Percentiles rank a stretch among this genome's conserved stretches.
These are phyloP conservation scores for Auriscalpium microsporum DNA, from an alignment of 768 basidiomycete genomes.

Conservation along the genomic window DNA sequence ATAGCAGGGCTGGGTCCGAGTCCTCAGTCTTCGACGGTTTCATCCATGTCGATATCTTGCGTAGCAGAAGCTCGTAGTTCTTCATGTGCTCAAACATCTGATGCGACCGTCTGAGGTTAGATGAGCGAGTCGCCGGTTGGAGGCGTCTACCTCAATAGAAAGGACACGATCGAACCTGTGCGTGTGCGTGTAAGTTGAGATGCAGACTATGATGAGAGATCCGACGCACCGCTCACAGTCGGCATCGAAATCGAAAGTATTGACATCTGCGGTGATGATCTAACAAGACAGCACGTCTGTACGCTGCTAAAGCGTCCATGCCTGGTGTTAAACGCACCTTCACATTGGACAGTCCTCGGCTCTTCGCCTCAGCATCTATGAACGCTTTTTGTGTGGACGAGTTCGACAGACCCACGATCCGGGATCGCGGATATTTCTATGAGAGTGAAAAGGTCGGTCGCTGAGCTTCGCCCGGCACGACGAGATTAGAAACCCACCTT, in stretches of 20 bases:
- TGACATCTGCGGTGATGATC: conserved; percentile 66
- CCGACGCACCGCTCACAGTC: conserved; percentile 33
- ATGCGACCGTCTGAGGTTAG: neutral
- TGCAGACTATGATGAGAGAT: no score
- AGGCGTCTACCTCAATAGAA: conserved; percentile 47
- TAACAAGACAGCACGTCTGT: conserved; percentile 13
- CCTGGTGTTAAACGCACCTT: conserved; percentile 25
- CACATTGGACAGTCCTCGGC: conserved; percentile 44
- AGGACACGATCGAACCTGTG: conserved; percentile 61
- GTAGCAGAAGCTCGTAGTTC: conserved; percentile 54
- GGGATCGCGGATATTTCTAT: conserved; percentile 59
- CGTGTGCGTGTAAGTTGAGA: no score
- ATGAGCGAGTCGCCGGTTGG: neutral
- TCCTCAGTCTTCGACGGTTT: conserved; percentile 32
- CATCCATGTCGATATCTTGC: conserved; percentile 59
- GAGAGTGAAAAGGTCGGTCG: neutral
- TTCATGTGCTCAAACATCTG: conserved; percentile 77
- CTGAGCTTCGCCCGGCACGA: neutral
- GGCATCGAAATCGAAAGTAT: conserved; percentile 45
- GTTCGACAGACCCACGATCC: conserved; percentile 58
- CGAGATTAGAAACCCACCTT: conserved; percentile 30
- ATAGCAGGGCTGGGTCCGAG: conserved; percentile 35
- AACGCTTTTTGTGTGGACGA: conserved; percentile 59
- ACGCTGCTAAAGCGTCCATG: neutral
- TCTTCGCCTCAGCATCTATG: conserved; percentile 44